Percentiles rank a stretch among this genome's conserved stretches.
phyloP scores from a whole-genome alignment of 441 rosid species.

The Corymbia citriodora region DNA sequence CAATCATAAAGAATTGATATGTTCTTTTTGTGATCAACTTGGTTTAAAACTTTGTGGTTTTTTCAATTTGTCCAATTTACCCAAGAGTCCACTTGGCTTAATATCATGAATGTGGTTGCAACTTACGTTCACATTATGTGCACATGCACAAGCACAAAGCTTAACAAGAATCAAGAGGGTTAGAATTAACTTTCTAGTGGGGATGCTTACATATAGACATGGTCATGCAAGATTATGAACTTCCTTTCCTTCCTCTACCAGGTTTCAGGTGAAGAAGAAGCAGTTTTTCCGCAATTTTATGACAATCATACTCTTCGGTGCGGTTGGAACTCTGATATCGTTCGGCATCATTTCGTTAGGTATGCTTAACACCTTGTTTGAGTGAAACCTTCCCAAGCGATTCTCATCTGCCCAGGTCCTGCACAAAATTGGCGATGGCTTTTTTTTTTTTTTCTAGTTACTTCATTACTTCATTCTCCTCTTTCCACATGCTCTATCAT shows the following conservation, averaged over 20 bases:
- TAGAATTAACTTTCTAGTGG: background rate
- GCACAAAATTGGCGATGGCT: background rate
- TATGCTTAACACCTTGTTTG: constrained; percentile 13
- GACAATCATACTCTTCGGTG: constrained; percentile 90
- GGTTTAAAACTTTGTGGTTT: background rate
- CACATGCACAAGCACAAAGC: background rate
- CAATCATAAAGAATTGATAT: background rate
- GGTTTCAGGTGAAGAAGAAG: constrained; percentile 98
- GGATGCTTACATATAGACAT: background rate
- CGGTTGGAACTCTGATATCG: constrained; percentile 88
- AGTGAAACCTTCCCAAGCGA: background rate
- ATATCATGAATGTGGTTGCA: background rate
- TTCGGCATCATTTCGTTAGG: constrained; percentile 71
- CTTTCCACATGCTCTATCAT: background rate
- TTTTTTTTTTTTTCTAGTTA: background rate
- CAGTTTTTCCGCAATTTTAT: constrained; percentile 90
- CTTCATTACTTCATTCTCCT: background rate
- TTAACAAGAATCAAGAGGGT: background rate
- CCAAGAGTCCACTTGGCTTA: background rate
- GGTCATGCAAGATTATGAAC: background rate
- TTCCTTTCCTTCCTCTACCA: constrained; percentile 9
- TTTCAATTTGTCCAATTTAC: background rate
- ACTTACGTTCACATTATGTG: background rate
- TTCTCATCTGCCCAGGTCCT: background rate
- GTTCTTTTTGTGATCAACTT: background rate